These are phyloP conservation scores for Sarcomyxa edulis DNA, from an alignment of 768 basidiomycete genomes.

Conservation along the genomic window DNA sequence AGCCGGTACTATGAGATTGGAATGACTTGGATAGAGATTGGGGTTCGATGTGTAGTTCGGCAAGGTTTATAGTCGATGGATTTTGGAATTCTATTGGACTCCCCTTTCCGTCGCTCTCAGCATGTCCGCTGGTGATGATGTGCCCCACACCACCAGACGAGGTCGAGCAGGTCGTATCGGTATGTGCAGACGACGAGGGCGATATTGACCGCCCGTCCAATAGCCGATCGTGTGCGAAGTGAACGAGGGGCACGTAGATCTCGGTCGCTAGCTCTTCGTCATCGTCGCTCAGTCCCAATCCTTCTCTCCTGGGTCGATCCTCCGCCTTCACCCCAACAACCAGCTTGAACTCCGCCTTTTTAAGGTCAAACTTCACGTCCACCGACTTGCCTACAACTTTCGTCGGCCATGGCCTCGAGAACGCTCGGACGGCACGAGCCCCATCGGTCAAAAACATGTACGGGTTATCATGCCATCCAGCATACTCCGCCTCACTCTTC, in stretches of 20 bases:
- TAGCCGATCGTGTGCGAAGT: conserved; percentile 57
- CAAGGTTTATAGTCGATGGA: conserved; percentile 1
- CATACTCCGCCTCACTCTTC: conserved; percentile 13
- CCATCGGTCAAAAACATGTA: conserved; percentile 81
- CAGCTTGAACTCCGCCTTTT: conserved; percentile 64
- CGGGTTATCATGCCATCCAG: conserved; percentile 39
- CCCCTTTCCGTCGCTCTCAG: too few relatives aligned
- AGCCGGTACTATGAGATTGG: too few relatives aligned
- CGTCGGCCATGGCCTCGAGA: conserved; percentile 78
- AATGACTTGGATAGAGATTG: too few relatives aligned
- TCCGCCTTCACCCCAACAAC: conserved; percentile 56
- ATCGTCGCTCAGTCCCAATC: conserved; percentile 14
- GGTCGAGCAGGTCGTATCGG: too few relatives aligned
- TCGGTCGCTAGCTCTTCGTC: conserved; percentile 65
- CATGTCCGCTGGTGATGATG: too few relatives aligned
- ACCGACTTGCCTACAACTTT: conserved; percentile 65
- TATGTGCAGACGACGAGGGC: too few relatives aligned
- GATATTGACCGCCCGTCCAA: conserved; percentile 13
- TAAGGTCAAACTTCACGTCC: conserved; percentile 73
- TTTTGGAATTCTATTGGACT: not conserved
- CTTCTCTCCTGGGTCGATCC: conserved; percentile 44
- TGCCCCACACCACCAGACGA: too few relatives aligned
- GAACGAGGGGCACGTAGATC: conserved; percentile 86
- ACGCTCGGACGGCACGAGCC: conserved; percentile 78
- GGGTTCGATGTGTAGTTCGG: too few relatives aligned